These are phyloP conservation scores for Oldenlandia corymbosa DNA, from an alignment of 257 asterid genomes.

Conservation along the genomic window DNA sequence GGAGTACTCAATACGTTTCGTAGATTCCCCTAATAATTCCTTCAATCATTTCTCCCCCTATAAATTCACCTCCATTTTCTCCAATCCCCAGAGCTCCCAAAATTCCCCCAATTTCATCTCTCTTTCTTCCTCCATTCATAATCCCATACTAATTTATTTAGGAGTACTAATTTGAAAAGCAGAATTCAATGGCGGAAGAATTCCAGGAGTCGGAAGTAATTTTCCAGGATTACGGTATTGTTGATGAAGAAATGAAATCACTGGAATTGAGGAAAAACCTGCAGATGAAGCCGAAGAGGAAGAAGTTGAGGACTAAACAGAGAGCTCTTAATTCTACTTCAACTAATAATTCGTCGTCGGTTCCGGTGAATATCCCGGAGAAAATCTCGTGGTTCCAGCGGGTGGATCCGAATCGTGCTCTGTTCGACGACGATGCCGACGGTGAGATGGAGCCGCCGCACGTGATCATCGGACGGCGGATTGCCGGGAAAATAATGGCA, in stretches of 20 bases:
- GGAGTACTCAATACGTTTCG: conserved; percentile 27
- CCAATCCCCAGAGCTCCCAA: neutral
- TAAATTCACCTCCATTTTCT: conserved; percentile 31
- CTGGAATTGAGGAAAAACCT: conserved; percentile 1
- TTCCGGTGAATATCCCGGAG: conserved; percentile 58
- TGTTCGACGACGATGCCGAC: conserved; percentile 11
- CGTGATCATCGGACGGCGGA: conserved; percentile 55
- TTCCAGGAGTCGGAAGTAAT: conserved; percentile 64
- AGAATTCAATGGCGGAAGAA: conserved; percentile 55
- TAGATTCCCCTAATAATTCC: conserved; percentile 18
- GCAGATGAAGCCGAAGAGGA: conserved; percentile 25
- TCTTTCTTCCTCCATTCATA: neutral
- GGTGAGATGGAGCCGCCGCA: conserved; percentile 81
- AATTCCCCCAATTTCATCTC: too few relatives aligned
- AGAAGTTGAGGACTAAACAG: conserved; percentile 29
- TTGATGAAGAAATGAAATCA: conserved; percentile 9
- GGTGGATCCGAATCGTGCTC: conserved; percentile 23
- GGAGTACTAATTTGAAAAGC: neutral
- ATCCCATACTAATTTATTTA: neutral
- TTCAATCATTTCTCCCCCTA: conserved; percentile 37
- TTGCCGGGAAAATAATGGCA: conserved; percentile 60
- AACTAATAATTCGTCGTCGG: conserved; percentile 18
- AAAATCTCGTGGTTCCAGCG: conserved; percentile 32
- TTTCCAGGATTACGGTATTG: conserved; percentile 30
- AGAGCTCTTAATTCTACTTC: too few relatives aligned